Evolutionary conservation across 75 land plant species (phyloP), one percentile per base, ranked within the genome.

Genomic region (Isoetes taiwanensis): DNA sequence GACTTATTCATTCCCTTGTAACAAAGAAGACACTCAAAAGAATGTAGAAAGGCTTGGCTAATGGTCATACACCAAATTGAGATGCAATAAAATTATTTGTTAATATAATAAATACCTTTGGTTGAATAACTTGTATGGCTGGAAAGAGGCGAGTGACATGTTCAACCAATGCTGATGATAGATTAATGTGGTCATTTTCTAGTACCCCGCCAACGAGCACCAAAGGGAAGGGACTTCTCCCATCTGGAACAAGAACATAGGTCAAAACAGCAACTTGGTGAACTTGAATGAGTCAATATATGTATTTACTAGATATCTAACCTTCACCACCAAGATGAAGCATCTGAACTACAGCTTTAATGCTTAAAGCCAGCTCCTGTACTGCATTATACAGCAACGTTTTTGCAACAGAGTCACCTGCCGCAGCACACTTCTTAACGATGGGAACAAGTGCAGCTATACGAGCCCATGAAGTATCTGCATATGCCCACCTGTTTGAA

Each of bases 171-270:
- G 94, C 80, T 46, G 67, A 71, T 28, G 77, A 80, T 29, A 90
- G 73, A 32, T 90, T 84, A 82, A 82, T 82, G 65, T 70, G 60
- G 38, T 85, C 80, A 21, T 73, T 68, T 59, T 82, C 86, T 50
- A 90, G 71, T 43, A 90, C 97, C 38, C 97, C 93, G 52, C 97
- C 97, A 63, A 86, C 97, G 80, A 83, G 63, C 0, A 86, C 97
- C 38, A 86, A 79, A 26, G 97, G 93, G 59, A 90, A 90, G 21
- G 71, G n/a, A 21, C 67, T 67, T 34, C 39, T 73, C 42, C 97
- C 89, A 80, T 87, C 94, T 88, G 78, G 61, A 82, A 48, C 28
- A 32, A 46, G 26, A 32, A 71, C 33, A 30, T n/a, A n/a, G n/a
- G n/a, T n/a, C n/a, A n/a, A n/a, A n/a, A n/a, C n/a, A n/a, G n/a